phyloP scores from a whole-genome alignment of 371 early-diverging fungal genomes.

The Mortierella sp. region DNA sequence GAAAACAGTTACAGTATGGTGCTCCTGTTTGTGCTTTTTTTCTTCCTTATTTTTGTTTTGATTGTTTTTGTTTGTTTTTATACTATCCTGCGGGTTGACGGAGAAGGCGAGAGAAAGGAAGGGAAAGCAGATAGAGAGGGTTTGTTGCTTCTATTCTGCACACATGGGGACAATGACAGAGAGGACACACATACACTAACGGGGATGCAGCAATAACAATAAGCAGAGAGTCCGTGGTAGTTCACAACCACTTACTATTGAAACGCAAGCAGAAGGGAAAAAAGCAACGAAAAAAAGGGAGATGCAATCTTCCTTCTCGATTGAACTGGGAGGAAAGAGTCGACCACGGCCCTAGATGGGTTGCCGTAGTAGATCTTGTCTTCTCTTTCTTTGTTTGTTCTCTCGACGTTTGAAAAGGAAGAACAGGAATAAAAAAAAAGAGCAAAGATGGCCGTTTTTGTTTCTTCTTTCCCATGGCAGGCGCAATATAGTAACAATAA shows the following conservation, averaged over 20 bases:
- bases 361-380: not conserved
- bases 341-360: not conserved
- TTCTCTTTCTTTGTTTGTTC: not conserved
- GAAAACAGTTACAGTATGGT: not conserved
- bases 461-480: not conserved
- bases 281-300: not conserved
- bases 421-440: not conserved
- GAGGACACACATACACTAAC: not conserved
- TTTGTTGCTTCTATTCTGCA: not conserved
- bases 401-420: not conserved
- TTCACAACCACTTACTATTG: not conserved
- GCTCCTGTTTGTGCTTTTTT: not conserved
- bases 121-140: not conserved
- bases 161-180: not conserved
- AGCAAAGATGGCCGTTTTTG: not conserved
- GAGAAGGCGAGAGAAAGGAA: not conserved
- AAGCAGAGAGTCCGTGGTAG: not conserved
- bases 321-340: not conserved
- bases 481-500: not conserved
- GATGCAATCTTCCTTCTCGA: not conserved
- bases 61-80: not conserved
- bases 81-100: slow-evolving; percentile 8
- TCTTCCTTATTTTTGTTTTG: not conserved
- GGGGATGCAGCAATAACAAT: not conserved
- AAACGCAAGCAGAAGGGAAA: not conserved